Conservation (phyloP, 2,329 filamentous ascomycete species). For the Esteya vermicola region DNA sequence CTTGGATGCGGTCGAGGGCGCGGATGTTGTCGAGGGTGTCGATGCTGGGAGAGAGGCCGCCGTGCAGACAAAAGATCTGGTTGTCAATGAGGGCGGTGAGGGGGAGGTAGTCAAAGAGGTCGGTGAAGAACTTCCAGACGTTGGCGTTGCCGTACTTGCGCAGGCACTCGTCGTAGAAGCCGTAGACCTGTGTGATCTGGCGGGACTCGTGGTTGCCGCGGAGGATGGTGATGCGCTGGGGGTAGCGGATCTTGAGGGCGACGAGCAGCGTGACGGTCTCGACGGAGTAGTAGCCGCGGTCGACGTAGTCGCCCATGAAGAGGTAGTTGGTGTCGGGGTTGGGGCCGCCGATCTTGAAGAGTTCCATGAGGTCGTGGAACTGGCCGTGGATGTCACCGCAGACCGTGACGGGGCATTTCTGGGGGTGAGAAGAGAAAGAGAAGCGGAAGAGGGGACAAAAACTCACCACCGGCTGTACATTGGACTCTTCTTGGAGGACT, state of each 20-base stretch:
- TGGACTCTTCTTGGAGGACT: conserved; percentile 93
- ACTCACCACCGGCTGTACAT: conserved; percentile 94
- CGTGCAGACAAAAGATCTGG: conserved; percentile 98
- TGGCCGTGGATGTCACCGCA: conserved; percentile 99
- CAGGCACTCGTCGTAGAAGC: conserved; percentile 98
- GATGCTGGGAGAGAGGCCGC: conserved; percentile 89
- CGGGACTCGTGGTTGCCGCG: conserved; percentile 98
- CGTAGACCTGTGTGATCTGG: conserved; percentile 98
- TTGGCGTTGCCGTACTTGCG: conserved; percentile 98
- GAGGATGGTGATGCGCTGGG: conserved; percentile 93
- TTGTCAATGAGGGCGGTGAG: conserved; percentile 96
- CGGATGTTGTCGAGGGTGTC: conserved; percentile 93
- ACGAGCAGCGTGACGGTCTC: conserved; percentile 96
- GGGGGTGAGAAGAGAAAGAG: neutral
- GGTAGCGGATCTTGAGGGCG: conserved; percentile 94
- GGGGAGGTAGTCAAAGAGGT: conserved; percentile 96
- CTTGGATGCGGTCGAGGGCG: conserved; percentile 89
- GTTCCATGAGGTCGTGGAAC: conserved; percentile 97
- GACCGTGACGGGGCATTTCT: conserved; percentile 98
- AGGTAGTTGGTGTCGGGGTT: conserved; percentile 99
- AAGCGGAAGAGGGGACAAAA: neutral
- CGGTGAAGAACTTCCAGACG: conserved; percentile 98
- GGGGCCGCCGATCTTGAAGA: conserved; percentile 96
- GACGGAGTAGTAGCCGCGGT: conserved; percentile 96
- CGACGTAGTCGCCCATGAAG: conserved; percentile 99